Evolutionary conservation across 305 asterid genomes (phyloP), one percentile per base, ranked within the genome.

Genomic region (Fraxinus platypoda): DNA sequence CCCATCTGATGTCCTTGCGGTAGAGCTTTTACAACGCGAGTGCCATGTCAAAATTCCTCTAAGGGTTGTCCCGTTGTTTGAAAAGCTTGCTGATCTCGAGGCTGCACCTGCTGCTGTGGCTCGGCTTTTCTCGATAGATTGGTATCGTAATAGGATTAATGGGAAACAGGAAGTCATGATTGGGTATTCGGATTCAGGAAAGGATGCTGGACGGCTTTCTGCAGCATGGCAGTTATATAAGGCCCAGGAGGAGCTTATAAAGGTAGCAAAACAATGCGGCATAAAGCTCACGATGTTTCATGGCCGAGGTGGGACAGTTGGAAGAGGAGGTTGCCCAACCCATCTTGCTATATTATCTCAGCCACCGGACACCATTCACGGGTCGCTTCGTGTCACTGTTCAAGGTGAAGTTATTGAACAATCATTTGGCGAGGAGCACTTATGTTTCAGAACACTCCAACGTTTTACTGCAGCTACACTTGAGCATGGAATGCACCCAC

Each of bases 131-230:
- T 93, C 98, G 3, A 82, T 94, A 28, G 98, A 91, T 19, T 94
- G 98, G 98, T 94, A 94, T 78, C 87, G 90, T 80, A 82, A 89
- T 81, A 84, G 98, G 79, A 94, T 94, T 75, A 84, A 90, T 1
- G 97, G 98, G 5, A 93, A 93, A 78, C 98, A 94, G 82, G 98
- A 94, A 85, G 98, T 94, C 83, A 93, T 94, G 98, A 91, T 94
- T 72, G 97, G 97, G 68, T 94, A 94, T 86, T 94, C 98, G 0
- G 98, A 93, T 84, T 94, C 98, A 0, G 98, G 98, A 6, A 94
- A 94, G 86, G 98, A 94, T 64, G 98, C 98, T 8, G 98, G 98
- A 3, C 94, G 98, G 19, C 92, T 94, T 46, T 91, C 98, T 34
- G 98, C 98, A 4, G 98, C 98, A 1, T 94, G 98, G 98, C 97